These are phyloP conservation scores for Rosa lucieae DNA, from an alignment of 306 rosid species.

Conservation along the genomic window DNA sequence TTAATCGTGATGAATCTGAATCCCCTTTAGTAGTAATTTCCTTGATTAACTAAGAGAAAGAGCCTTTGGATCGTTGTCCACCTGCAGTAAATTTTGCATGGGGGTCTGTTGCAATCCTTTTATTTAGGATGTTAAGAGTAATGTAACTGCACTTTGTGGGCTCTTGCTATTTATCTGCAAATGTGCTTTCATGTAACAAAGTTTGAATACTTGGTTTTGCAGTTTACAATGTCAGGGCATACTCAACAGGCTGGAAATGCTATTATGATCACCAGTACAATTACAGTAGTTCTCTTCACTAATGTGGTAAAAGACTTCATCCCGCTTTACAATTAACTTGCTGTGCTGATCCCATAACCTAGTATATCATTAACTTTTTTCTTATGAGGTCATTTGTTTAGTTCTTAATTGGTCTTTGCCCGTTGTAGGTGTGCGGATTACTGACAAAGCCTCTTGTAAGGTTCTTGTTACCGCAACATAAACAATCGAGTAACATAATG, in stretches of 20 bases:
- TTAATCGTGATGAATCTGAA: neutral
- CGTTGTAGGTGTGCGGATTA: slow-evolving; percentile 60
- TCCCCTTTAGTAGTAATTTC: neutral
- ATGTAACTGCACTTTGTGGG: neutral
- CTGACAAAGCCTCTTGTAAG: slow-evolving; percentile 56
- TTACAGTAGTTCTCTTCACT: slow-evolving; percentile 58
- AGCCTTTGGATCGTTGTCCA: neutral
- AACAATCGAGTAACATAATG: neutral
- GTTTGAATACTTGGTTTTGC: slow-evolving; percentile 17
- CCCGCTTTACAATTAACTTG: neutral
- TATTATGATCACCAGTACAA: slow-evolving; percentile 63
- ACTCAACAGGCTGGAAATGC: slow-evolving; percentile 51
- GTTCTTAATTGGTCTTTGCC: neutral
- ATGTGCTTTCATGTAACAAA: slow-evolving; percentile 7
- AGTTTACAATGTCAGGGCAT: slow-evolving; percentile 58
- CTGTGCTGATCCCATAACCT: neutral
- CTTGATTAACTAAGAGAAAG: neutral
- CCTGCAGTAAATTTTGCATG: neutral
- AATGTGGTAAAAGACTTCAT: slow-evolving; percentile 43
- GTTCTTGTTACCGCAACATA: slow-evolving; percentile 39
- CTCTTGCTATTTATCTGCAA: neutral
- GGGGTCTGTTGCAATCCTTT: neutral
- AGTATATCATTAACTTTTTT: neutral
- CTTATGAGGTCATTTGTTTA: neutral
- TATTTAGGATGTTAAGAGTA: neutral